Base-by-base conservation (phyloP, 257 asterid genomes). In the Lavandula angustifolia region DNA sequence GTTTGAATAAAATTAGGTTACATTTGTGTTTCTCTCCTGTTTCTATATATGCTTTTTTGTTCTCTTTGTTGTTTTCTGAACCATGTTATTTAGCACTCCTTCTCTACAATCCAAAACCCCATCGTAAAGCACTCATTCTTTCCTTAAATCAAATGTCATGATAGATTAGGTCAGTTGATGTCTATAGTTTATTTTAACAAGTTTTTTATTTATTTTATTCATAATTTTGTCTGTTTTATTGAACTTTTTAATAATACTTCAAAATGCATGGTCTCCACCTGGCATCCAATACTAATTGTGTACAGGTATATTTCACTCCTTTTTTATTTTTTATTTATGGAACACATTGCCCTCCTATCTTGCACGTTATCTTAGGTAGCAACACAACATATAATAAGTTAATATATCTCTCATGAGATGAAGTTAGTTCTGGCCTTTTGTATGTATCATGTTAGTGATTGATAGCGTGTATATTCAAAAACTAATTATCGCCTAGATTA, bases 211-310 rank as follows among this genome's bases (percentile, higher is more conserved):
- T n/a, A n/a, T n/a, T n/a, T n/a, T n/a, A n/a, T n/a, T n/a, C n/a
- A n/a, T n/a, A n/a, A n/a, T n/a, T n/a, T 22, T 22, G 17, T 44
- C 32, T 67, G 33, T 13, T 53, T 71, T 64, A 64, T 71, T 55
- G 9, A 7, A 27, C 17, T 7, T 41, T 66, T 43, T 53, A 7
- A n/a, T 9, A 9, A 54, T 13, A 44, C 68, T 64, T 32, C 8
- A 12, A 55, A 58, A 56, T 42, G 31, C 34, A 48, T 54, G 49
- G 31, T 59, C 75, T 40, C 55, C 58, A 64, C 72, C 79, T 75
- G 79, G 71, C 75, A 56, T 54, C 68, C 79, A 75, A 33, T 52
- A 57, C 56, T 54, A 48, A 7, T 63, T 11, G 9, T 41, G 67
- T 35, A n/a, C 7, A 47, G 12, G 1, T 60, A 44, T 7, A 62